Evolutionary conservation across 352 stramenopile genomes (phyloP).

Genomic region (Globisporangium megalacanthum): DNA sequence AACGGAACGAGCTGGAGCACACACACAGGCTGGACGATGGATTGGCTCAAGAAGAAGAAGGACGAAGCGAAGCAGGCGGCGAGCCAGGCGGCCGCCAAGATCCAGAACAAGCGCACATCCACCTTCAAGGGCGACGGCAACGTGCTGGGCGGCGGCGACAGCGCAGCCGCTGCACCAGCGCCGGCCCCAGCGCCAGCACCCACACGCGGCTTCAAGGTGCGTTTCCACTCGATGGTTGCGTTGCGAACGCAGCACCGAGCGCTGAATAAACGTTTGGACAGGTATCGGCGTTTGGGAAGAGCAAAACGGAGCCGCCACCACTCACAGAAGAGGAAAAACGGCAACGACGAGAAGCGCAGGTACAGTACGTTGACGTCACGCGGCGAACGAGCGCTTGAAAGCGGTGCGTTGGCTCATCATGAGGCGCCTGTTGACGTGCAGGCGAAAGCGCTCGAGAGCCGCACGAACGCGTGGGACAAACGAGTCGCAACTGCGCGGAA

Average conservation of each 20-base stretch:
- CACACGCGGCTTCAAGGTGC: conserved; percentile 28
- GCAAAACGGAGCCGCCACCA: conserved; percentile 23
- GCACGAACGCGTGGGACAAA: conserved; percentile 66
- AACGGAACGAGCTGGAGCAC: background rate
- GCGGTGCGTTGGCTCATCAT: too few relatives aligned
- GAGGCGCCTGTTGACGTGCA: conserved; percentile 7
- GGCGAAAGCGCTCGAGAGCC: conserved; percentile 52
- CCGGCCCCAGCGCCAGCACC: conserved; percentile 8
- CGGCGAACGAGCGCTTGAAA: background rate
- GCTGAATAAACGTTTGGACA: conserved; percentile 2
- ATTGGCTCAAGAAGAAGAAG: conserved; percentile 85
- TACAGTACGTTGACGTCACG: conserved; percentile 27
- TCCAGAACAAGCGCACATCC: conserved; percentile 60
- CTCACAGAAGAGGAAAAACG: conserved; percentile 50
- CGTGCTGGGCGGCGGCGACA: conserved; percentile 35
- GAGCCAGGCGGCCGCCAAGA: conserved; percentile 40
- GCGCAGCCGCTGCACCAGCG: conserved; percentile 3
- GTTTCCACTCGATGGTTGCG: background rate
- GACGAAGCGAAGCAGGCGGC: conserved; percentile 60
- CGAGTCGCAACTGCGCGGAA: conserved; percentile 52
- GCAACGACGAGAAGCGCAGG: conserved; percentile 56
- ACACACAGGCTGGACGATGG: conserved; percentile 19
- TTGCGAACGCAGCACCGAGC: background rate
- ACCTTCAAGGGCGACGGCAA: conserved; percentile 62
- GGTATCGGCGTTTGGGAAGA: conserved; percentile 36